A percentile compares a stretch with the other conserved stretches of the same genome.
Conservation (phyloP, 106 monocot species). For the Amphibolis antarctica region DNA sequence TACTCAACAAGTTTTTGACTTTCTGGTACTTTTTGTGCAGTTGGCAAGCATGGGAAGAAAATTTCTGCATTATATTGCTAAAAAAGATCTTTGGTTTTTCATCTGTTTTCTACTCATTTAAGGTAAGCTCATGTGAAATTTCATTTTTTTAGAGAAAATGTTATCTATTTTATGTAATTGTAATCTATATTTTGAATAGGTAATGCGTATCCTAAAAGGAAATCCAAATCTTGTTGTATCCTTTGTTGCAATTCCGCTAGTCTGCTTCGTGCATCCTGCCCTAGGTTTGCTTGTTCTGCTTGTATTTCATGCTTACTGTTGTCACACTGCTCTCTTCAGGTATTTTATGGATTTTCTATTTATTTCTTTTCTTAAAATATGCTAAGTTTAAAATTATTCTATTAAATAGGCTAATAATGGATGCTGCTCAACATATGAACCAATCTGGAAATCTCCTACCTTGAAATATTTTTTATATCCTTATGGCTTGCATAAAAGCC, state of each 20-base stretch:
- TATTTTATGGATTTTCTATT: slow-evolving; percentile 18
- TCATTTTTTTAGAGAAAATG: background rate
- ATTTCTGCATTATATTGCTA: slow-evolving; percentile 23
- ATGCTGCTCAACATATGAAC: too few species aligned
- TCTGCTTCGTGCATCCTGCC: slow-evolving; percentile 89
- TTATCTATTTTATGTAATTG: background rate
- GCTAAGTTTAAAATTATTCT: background rate
- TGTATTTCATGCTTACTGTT: slow-evolving; percentile 58
- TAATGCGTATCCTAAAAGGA: slow-evolving; percentile 51
- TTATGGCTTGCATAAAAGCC: too few species aligned
- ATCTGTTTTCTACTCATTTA: slow-evolving; percentile 53
- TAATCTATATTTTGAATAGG: slow-evolving; percentile 28
- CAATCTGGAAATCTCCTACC: too few species aligned
- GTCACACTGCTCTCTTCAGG: slow-evolving; percentile 80
- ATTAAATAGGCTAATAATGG: too few species aligned
- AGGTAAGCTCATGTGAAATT: slow-evolving; percentile 27
- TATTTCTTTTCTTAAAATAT: background rate
- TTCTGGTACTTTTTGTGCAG: slow-evolving; percentile 31
- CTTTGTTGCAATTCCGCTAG: slow-evolving; percentile 48
- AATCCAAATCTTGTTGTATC: slow-evolving; percentile 55
- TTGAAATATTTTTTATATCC: too few species aligned
- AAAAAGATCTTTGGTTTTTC: slow-evolving; percentile 40
- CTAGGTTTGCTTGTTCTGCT: slow-evolving; percentile 67
- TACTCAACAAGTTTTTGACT: background rate
- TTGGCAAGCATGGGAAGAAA: slow-evolving; percentile 68